Base-by-base conservation (phyloP, 2,329 filamentous ascomycete species). In the Rugonectria rugulosa region DNA sequence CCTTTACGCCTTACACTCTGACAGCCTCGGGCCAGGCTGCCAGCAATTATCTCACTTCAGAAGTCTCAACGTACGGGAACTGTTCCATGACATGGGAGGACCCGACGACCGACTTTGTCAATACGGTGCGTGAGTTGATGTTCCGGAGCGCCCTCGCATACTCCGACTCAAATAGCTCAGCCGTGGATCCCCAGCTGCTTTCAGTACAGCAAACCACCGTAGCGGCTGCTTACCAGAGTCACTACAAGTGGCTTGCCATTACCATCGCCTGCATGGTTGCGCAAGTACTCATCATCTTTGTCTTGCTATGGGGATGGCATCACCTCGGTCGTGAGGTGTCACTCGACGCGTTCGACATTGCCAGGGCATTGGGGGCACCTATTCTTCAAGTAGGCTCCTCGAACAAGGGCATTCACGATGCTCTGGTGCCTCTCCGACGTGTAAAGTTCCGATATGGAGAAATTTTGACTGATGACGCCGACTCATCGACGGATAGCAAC, bases 51-150 rank as follows among this genome's bases (percentile, higher is more conserved):
- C 5, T 48, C 6, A 27, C 45, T 10, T 48, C 45, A 3, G 15
- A 48, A 9, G 26, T 38, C 15, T 48, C 45, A 6, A 48, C 45
- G 3, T 48, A 48, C 14, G 23, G 45, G 12, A 40, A 48, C 20
- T 48, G 45, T 17, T 17, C 31, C 23, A 48, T 48, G 45, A 48
- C 45, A 6, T 48, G 45, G 45, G 45, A 48, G 6, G 45, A 48
- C 15, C 45, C 45, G 1, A 48, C 45, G n/a, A 38, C 32, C 9
- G 45, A 48, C 17, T 2, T 48, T 4, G 45, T 48, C 9, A 48
- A 48, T 10, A 40, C 45, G 23, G 45, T 37, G n/a, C 45, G 45
- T 7, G 32, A 48, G 32, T 29, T 48, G 32, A 48, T 48, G 45
- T 24, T 48, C 20, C 45, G 45, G 4, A 48, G 45, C 21, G 32